Evolutionary conservation across 768 basidiomycete species (phyloP).

Genomic region (Hydnomerulius pinastri): DNA sequence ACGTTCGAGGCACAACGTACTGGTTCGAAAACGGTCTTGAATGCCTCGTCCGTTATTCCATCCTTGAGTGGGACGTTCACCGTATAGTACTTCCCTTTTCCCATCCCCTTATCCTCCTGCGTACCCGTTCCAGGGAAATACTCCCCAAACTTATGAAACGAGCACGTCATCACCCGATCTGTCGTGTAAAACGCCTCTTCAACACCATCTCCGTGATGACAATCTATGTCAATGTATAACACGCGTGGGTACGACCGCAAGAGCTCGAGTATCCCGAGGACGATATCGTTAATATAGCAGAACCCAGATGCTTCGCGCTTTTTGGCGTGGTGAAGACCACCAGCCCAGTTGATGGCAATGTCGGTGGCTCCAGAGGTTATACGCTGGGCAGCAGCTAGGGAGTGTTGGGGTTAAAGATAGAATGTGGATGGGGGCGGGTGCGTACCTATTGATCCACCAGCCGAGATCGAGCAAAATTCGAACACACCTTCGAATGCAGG

Average conservation of each 20-base stretch:
- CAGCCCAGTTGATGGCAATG: slow-evolving; percentile 95
- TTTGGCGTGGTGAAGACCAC: slow-evolving; percentile 99
- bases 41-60: slow-evolving; percentile 90
- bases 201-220: slow-evolving; percentile 98
- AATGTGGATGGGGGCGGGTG: neutral
- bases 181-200: slow-evolving; percentile 99
- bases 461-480: slow-evolving; percentile 96
- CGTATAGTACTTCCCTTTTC: slow-evolving; percentile 83
- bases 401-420: neutral
- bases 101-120: slow-evolving; percentile 82
- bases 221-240: slow-evolving; percentile 96
- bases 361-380: slow-evolving; percentile 79
- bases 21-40: slow-evolving; percentile 87
- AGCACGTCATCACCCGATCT: slow-evolving; percentile 95
- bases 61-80: slow-evolving; percentile 94
- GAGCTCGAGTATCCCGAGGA: slow-evolving; percentile 90
- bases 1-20: slow-evolving; percentile 46
- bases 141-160: slow-evolving; percentile 97
- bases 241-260: slow-evolving; percentile 85
- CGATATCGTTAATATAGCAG: slow-evolving; percentile 99
- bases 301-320: slow-evolving; percentile 97
- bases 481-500: slow-evolving; percentile 96
- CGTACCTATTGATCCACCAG: slow-evolving; percentile 91
- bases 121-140: slow-evolving; percentile 76
- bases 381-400: slow-evolving; percentile 73